Conservation (phyloP, 176 grass and related monocot genomes). For the Aechmea fasciata region DNA sequence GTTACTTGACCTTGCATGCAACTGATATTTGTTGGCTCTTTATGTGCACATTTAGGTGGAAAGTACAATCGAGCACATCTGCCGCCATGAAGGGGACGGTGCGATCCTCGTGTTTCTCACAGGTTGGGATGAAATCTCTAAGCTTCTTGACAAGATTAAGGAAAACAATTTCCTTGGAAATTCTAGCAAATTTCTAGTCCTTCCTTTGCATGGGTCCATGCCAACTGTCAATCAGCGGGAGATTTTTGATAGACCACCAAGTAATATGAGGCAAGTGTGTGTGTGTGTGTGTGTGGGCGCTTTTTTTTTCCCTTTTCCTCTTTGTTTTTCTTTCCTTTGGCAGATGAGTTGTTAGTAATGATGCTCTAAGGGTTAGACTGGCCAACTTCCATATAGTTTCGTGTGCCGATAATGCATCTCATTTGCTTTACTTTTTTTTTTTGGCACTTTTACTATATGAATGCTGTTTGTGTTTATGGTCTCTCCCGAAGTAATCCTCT, state of each 20-base stretch:
- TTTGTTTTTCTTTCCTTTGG: conserved; percentile 3
- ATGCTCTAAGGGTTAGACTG: too few species aligned
- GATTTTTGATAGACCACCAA: conserved; percentile 90
- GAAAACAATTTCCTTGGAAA: conserved; percentile 62
- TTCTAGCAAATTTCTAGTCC: conserved; percentile 60
- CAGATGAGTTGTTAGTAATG: too few species aligned
- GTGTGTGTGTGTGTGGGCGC: not conserved
- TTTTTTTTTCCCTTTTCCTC: conserved; percentile 7
- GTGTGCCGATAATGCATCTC: too few species aligned
- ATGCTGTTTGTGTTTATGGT: too few species aligned
- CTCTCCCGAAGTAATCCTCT: not conserved
- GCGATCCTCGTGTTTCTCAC: conserved; percentile 97
- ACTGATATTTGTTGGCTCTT: not conserved
- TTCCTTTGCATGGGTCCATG: conserved; percentile 96
- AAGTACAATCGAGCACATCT: conserved; percentile 79
- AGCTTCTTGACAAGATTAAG: conserved; percentile 84
- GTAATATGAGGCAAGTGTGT: conserved; percentile 49
- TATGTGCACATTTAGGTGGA: conserved; percentile 54
- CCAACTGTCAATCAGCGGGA: conserved; percentile 89
- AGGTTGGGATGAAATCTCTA: conserved; percentile 97
- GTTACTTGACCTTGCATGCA: not conserved
- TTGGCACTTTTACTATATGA: too few species aligned
- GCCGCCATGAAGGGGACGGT: conserved; percentile 66
- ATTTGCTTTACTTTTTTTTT: too few species aligned
- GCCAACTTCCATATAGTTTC: too few species aligned